A percentile compares a stretch with the other conserved stretches of the same genome.
Evolutionary conservation across 306 rosid genomes (phyloP).

Genomic region (Myrica gale): DNA sequence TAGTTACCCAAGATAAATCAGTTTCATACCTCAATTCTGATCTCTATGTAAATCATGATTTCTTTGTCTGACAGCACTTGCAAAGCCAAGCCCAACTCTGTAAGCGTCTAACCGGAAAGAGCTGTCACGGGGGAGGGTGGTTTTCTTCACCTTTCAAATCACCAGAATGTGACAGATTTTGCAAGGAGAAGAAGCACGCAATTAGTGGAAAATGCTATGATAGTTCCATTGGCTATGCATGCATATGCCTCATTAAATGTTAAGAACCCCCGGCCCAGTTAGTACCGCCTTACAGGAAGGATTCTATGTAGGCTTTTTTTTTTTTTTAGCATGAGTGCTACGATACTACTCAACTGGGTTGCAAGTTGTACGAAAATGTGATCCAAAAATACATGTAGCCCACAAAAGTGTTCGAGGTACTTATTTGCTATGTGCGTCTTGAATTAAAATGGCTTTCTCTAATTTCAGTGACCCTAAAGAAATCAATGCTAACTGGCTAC

Average conservation of each 20-base stretch:
- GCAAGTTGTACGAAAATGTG: no score
- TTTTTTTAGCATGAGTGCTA: no score
- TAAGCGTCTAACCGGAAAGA: no score
- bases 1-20: no score
- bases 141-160: background rate
- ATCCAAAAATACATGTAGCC: background rate
- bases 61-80: no score
- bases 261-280: background rate
- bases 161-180: background rate
- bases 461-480: background rate
- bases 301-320: no score
- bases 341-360: no score
- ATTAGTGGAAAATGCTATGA: background rate
- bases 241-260: background rate
- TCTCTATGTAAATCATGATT: no score
- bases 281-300: no score
- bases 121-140: no score
- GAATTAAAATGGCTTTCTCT: background rate
- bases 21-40: no score
- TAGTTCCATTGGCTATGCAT: background rate
- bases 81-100: no score
- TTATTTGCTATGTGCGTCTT: background rate
- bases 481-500: background rate
- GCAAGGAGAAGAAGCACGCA: background rate
- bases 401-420: background rate